Evolutionary conservation across 371 early-diverging fungal genomes (phyloP).

Genomic region (Mucor ambiguus): DNA sequence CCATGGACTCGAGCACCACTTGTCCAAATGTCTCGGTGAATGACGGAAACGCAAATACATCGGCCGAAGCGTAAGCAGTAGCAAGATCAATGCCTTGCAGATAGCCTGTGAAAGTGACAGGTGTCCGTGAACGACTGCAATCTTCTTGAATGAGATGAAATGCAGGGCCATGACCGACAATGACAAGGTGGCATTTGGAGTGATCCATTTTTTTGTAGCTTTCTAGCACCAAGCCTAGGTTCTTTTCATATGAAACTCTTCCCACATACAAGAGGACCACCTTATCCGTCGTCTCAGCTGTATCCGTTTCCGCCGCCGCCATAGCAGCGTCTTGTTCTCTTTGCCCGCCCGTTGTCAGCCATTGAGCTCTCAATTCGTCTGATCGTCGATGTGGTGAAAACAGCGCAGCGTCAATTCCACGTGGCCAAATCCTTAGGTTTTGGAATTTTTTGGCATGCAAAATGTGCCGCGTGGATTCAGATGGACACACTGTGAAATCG

Average conservation of each 20-base stretch:
- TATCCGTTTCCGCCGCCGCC: not conserved
- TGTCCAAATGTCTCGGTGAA: constrained; percentile 55
- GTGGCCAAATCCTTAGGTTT: constrained; percentile 43
- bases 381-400: constrained; percentile 41
- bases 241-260: constrained; percentile 52
- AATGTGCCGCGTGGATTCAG: constrained; percentile 36
- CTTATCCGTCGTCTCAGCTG: constrained; percentile 17
- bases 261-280: constrained; percentile 46
- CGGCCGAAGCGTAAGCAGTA: constrained; percentile 51
- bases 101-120: constrained; percentile 54
- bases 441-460: constrained; percentile 37
- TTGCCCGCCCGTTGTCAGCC: constrained; percentile 21
- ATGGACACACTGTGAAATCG: constrained; percentile 40
- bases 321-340: not conserved
- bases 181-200: constrained; percentile 42
- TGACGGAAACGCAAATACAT: constrained; percentile 53
- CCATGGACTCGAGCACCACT: constrained; percentile 51
- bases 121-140: constrained; percentile 22
- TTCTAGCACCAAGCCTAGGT: constrained; percentile 40
- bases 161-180: constrained; percentile 56
- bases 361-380: constrained; percentile 25
- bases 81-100: constrained; percentile 39
- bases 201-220: constrained; percentile 48
- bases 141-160: constrained; percentile 32
- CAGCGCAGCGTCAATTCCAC: constrained; percentile 39